Evolutionary conservation across 2,329 filamentous ascomycete genomes (phyloP).

Genomic region (Trichoderma atrobrunneum): DNA sequence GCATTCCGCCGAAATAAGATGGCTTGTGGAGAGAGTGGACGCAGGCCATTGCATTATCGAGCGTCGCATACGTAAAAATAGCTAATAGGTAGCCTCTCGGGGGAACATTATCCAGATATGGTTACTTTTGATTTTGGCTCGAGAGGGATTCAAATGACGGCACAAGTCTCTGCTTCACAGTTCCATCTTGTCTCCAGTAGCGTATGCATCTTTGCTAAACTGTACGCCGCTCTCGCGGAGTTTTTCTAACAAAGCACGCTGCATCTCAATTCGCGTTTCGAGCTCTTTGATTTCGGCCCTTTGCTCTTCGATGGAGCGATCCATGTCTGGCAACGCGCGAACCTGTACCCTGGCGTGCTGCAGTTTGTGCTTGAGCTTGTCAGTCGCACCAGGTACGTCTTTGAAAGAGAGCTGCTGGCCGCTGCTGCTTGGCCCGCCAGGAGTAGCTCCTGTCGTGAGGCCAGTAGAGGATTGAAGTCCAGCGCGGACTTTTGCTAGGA

Average conservation of each 20-base stretch:
- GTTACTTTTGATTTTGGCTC: neutral
- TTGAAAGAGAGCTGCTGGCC: conserved; percentile 54
- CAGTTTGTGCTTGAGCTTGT: conserved; percentile 77
- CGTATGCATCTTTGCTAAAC: conserved; percentile 32
- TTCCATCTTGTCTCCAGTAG: conserved; percentile 41
- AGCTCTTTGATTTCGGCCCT: conserved; percentile 66
- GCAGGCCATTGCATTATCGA: neutral
- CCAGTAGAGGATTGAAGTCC: conserved; percentile 43
- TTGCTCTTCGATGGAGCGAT: conserved; percentile 65
- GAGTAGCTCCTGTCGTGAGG: conserved; percentile 39
- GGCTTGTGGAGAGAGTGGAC: neutral
- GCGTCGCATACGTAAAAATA: neutral
- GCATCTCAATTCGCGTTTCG: conserved; percentile 60
- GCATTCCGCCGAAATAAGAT: conserved; percentile 32
- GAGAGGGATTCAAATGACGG: neutral
- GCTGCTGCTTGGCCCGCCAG: conserved; percentile 33
- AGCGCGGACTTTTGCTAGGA: conserved; percentile 70
- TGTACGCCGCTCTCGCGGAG: conserved; percentile 48
- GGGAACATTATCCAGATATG: neutral
- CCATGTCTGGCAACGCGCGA: conserved; percentile 66
- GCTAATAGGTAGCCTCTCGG: neutral
- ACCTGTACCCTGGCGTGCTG: conserved; percentile 71
- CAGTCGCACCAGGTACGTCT: conserved; percentile 74
- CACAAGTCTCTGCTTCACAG: conserved; percentile 27
- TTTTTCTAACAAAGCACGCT: conserved; percentile 56